Percentiles rank a stretch among this genome's conserved stretches.
phyloP scores from a whole-genome alignment of 2,329 filamentous ascomycete genomes.

The Ceratocystis eucalypticola region DNA sequence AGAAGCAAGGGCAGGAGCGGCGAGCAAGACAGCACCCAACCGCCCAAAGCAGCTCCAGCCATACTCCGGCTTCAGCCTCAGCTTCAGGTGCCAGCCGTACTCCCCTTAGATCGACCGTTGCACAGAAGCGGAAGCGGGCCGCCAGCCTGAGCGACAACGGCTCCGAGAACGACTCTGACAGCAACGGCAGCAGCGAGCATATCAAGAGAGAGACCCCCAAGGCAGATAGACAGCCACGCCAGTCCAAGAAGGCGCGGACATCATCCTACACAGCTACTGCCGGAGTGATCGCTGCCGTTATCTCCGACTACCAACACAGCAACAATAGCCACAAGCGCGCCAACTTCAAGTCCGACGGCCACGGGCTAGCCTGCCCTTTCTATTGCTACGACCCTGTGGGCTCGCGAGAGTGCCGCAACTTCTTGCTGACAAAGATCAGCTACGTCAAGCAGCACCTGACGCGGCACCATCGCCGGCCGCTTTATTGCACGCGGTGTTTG shows the following conservation, averaged over 20 bases:
- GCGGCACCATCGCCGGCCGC: slow-evolving; percentile 21
- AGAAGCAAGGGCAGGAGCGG: not conserved
- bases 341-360: slow-evolving; percentile 15
- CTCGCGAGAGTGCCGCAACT: slow-evolving; percentile 21
- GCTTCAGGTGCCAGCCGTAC: not conserved
- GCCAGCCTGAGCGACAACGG: not conserved
- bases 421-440: slow-evolving; percentile 22
- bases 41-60: not conserved
- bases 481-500: slow-evolving; percentile 22
- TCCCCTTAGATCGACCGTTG: not conserved
- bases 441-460: slow-evolving; percentile 24
- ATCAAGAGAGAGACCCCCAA: not conserved
- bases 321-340: slow-evolving; percentile 14
- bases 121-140: slow-evolving; percentile 7
- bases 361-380: slow-evolving; percentile 22
- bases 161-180: slow-evolving; percentile 12
- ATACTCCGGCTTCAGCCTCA: not conserved
- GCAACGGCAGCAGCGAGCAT: not conserved
- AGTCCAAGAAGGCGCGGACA: slow-evolving; percentile 5
- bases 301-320: slow-evolving; percentile 1
- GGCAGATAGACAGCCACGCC: not conserved
- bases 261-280: not conserved
- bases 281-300: not conserved
- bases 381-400: slow-evolving; percentile 21
- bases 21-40: not conserved